Evolutionary conservation across 345 rosid genomes (phyloP), one percentile per base, ranked within the genome.

Genomic region (Eutrema japonicum): DNA sequence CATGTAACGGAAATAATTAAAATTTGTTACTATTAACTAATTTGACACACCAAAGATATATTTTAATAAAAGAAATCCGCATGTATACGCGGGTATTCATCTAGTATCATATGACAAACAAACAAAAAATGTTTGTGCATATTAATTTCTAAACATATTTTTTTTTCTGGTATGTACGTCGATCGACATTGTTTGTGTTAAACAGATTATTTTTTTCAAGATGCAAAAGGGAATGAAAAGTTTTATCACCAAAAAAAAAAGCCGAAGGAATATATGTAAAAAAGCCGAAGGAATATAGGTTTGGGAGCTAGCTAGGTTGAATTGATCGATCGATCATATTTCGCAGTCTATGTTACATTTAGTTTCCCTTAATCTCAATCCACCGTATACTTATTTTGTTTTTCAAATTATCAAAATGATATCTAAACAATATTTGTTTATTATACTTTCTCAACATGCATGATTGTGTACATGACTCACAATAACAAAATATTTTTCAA

Each of bases 151-250:
- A 7, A 10, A 37, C 2, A 47, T 64, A 22, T 35, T 27, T 4
- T 51, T 51, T 32, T 1, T 16, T 8, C 0, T 60, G 32, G 32
- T 29, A 37, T 1, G 7, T 35, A 11, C 69, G 54, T 33, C 53
- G 45, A 66, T 33, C 53, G 52, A 66, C 77, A 45, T 42, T 40
- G 30, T 59, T 58, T 47, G 30, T 38, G 27, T 48, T 36, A 1
- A 10, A 37, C 5, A 59, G 33, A 40, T 10, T 4, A 2, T 9
- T 4, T 3, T 22, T n/a, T n/a, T 8, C 11, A 66, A 51, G 7
- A 6, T 8, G 11, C 42, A 45, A 32, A 63, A 30, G 0, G 5
- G 5, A 26, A 2, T 1, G 40, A 47, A 22, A 22, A 22, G 26
- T 22, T 22, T 22, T 22, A 22, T 22, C 26, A 22, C 26, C 2